Base-by-base conservation (phyloP, 495 filamentous ascomycete species). In the Penicillium nucicola region DNA sequence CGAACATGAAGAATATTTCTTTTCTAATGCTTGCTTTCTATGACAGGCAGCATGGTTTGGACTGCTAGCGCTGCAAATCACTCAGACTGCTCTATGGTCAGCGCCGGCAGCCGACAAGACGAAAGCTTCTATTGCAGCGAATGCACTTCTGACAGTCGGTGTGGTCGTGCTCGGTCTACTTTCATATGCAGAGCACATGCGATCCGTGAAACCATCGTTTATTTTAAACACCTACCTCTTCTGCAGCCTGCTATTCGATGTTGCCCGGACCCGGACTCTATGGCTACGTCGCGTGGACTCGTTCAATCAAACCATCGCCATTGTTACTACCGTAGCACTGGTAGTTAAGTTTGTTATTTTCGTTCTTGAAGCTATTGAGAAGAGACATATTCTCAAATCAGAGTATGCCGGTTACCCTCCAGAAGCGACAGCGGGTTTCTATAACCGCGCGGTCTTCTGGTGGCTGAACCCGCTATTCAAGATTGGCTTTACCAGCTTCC, bases 151-250 rank as follows among this genome's bases (percentile, higher is more conserved):
- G 15, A 63, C 81, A 3, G 46, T 77, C 25, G 73, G 66, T 7
- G 56, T 66, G 5, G 40, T 76, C 5, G 49, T 70, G 5, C 64
- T 84, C 36, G 38, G 69, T 23, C 31, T 69, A 6, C 70, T 86
- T 13, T 84, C 81, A 0, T 76, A 73, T 48, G 48, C 77, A 12
- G 83, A 88, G 50, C 85, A 87, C 57, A 61, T 68, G 22, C 69
- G 72, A 14, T 76, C 76, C 48, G 63, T 77, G 20, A 72, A 76
- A 38, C 84, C 85, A 0, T 88, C 86, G 0, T 66, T 77, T 28
- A 50, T 88, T 9, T 64, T 89, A 31, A 78, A 80, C 43, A 48
- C 71, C 7, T 90, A 85, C 58, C 70, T 90, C 1, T 70, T 84
- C 37, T 53, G 82, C 50, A 80, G 80, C 0, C 41, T 82, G n/a